phyloP scores from a whole-genome alignment of 2,329 filamentous ascomycete genomes.

The Sclerotinia sclerotiorum region DNA sequence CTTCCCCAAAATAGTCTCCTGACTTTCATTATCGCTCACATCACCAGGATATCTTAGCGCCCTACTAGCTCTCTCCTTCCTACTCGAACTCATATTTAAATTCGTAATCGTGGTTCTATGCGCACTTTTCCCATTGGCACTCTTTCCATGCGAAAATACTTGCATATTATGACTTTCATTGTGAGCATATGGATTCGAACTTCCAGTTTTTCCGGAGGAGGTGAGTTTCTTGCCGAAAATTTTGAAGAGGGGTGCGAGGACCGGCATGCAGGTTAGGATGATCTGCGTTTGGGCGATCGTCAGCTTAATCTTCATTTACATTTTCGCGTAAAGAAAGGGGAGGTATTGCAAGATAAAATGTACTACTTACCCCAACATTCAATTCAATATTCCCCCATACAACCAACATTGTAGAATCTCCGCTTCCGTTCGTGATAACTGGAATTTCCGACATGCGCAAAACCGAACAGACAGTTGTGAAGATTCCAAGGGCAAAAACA shows the following conservation, averaged over 20 bases:
- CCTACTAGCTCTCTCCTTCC: background rate
- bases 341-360: too few species aligned
- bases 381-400: constrained; percentile 20
- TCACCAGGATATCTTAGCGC: background rate
- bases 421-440: constrained; percentile 40
- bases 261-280: constrained; percentile 27
- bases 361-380: constrained; percentile 10
- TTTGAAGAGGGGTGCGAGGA: constrained; percentile 27
- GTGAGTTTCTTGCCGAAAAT: constrained; percentile 7
- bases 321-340: background rate
- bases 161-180: constrained; percentile 8
- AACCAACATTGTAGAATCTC: constrained; percentile 14
- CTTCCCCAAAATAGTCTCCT: constrained; percentile 12
- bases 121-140: background rate
- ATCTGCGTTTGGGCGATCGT: constrained; percentile 19
- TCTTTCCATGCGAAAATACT: background rate
- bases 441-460: constrained; percentile 19
- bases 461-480: constrained; percentile 23
- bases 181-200: background rate
- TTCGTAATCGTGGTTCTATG: background rate
- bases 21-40: constrained; percentile 12
- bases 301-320: background rate
- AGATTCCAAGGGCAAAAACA: constrained; percentile 27
- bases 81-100: background rate
- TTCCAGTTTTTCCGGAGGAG: background rate